These are phyloP conservation scores for Candida railenensis DNA, from an alignment of 805 yeast genomes.

Conservation along the genomic window DNA sequence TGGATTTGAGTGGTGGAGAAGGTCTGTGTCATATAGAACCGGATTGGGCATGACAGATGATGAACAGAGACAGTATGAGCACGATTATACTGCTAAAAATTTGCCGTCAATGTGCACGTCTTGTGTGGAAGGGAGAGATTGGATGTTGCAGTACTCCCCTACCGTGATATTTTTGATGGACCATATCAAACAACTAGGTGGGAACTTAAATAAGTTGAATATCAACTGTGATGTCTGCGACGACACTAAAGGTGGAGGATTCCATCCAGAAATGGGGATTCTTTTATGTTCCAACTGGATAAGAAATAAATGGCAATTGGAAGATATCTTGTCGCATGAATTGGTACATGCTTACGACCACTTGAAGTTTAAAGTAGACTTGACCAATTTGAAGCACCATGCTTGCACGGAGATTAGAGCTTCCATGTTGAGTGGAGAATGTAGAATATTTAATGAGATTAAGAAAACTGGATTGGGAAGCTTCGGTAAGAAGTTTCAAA, in stretches of 20 bases:
- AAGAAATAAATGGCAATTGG: conserved; percentile 72
- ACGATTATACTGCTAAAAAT: conserved; percentile 48
- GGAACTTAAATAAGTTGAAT: conserved; percentile 47
- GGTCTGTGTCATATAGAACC: conserved; percentile 67
- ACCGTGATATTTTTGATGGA: conserved; percentile 84
- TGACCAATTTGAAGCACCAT: conserved; percentile 83
- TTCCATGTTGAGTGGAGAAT: conserved; percentile 89
- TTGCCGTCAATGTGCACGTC: conserved; percentile 54
- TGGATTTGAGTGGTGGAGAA: conserved; percentile 82
- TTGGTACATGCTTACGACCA: conserved; percentile 92
- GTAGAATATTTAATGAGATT: conserved; percentile 86
- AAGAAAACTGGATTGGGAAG: conserved; percentile 50
- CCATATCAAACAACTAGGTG: conserved; percentile 65
- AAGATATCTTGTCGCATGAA: conserved; percentile 91
- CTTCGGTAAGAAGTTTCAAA: conserved; percentile 82
- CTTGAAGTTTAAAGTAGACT: conserved; percentile 81
- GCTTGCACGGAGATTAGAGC: conserved; percentile 98
- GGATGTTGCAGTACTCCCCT: conserved; percentile 81
- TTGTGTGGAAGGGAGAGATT: conserved; percentile 76
- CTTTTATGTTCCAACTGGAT: conserved; percentile 83
- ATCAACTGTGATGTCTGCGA: conserved; percentile 83
- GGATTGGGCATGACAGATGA: conserved; percentile 60
- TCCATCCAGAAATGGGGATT: conserved; percentile 86
- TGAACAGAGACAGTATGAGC: conserved; percentile 57
- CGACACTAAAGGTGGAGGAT: conserved; percentile 85